Evolutionary conservation across 176 grass and related monocot genomes (phyloP).

Genomic region (Pontederia paniculata): DNA sequence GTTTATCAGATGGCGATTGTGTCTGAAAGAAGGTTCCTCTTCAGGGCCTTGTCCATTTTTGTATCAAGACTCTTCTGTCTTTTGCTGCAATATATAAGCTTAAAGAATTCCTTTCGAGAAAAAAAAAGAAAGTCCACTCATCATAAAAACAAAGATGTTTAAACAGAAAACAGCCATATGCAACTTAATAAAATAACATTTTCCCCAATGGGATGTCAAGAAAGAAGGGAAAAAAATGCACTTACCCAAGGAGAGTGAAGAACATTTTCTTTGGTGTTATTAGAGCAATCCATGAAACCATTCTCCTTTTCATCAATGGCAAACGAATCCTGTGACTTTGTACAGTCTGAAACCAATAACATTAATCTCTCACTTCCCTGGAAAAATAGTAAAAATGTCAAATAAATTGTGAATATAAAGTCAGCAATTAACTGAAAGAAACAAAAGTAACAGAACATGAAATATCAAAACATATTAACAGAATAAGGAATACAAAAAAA

Average conservation of each 20-base stretch:
- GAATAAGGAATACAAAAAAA: too few relatives aligned
- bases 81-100: too few relatives aligned
- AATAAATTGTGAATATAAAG: not conserved
- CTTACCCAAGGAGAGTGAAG: slow-evolving; percentile 52
- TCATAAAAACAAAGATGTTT: too few relatives aligned
- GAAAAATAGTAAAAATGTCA: slow-evolving; percentile 22
- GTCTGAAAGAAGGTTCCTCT: too few relatives aligned
- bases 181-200: too few relatives aligned
- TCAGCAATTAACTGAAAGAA: not conserved
- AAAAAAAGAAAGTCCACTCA: too few relatives aligned
- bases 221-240: slow-evolving; percentile 2
- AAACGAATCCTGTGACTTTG: slow-evolving; percentile 32
- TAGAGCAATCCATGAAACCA: slow-evolving; percentile 12
- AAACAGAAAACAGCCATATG: too few relatives aligned
- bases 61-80: too few relatives aligned
- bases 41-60: too few relatives aligned
- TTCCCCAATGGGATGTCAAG: not conserved
- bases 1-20: too few relatives aligned
- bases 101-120: too few relatives aligned
- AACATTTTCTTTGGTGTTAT: slow-evolving; percentile 8
- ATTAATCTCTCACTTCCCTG: slow-evolving; percentile 86
- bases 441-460: not conserved
- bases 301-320: slow-evolving; percentile 25
- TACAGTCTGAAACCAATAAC: slow-evolving; percentile 62
- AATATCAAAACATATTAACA: not conserved